Conservation (phyloP, 2,329 filamentous ascomycete genomes). For the Microascus cirrosus region DNA sequence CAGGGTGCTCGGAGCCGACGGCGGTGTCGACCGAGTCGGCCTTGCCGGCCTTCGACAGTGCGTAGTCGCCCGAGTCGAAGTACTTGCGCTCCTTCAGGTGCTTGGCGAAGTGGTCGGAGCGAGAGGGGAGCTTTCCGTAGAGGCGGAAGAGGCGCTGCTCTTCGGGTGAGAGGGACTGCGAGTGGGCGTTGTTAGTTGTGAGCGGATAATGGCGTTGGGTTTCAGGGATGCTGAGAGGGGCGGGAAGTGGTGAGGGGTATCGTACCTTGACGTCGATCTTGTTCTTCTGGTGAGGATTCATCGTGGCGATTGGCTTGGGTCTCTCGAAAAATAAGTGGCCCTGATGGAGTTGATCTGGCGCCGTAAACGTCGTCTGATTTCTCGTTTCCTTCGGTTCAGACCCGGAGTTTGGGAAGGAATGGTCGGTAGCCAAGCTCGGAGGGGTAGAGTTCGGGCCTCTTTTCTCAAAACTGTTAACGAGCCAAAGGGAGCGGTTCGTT, state of each 20-base stretch:
- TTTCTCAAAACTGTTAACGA: too few species aligned
- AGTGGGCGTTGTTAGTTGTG: slow-evolving; percentile 7
- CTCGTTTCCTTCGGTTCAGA: too few species aligned
- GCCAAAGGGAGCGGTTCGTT: too few species aligned
- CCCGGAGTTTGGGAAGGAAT: too few species aligned
- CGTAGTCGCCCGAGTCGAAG: slow-evolving; percentile 94
- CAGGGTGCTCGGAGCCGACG: slow-evolving; percentile 88
- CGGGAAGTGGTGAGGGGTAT: background rate
- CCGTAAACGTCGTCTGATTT: too few species aligned
- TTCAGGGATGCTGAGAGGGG: background rate
- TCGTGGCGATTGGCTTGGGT: slow-evolving; percentile 20
- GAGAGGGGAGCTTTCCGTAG: slow-evolving; percentile 95
- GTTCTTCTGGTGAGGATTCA: slow-evolving; percentile 98
- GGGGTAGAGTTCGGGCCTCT: too few species aligned
- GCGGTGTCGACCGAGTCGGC: slow-evolving; percentile 85
- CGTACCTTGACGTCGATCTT: slow-evolving; percentile 87
- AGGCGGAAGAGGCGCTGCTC: slow-evolving; percentile 95
- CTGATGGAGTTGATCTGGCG: background rate
- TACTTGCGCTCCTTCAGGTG: slow-evolving; percentile 99
- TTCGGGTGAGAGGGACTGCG: slow-evolving; percentile 78
- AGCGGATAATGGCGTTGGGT: background rate
- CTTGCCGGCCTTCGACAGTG: slow-evolving; percentile 94
- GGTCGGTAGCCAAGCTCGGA: too few species aligned
- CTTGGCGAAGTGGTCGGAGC: slow-evolving; percentile 93
- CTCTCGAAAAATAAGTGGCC: background rate